Conservation (phyloP, 345 rosid genomes). For the Heritiera littoralis region DNA sequence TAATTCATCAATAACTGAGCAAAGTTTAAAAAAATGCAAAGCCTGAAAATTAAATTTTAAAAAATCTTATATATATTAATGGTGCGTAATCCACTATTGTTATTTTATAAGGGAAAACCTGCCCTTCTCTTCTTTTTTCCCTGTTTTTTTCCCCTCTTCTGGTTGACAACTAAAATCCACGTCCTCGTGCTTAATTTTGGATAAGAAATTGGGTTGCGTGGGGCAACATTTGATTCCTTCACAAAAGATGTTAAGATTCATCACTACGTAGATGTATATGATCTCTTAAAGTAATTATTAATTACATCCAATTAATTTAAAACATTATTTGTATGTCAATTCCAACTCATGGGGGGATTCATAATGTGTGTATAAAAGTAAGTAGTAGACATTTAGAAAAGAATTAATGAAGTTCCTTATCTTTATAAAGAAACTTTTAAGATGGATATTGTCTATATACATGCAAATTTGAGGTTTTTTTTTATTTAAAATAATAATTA, state of each 20-base stretch:
- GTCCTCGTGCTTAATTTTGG: slow-evolving; percentile 2
- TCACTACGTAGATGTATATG: background rate
- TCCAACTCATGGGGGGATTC: slow-evolving; percentile 11
- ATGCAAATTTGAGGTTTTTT: too few species aligned
- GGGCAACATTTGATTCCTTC: background rate
- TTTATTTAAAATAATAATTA: too few species aligned
- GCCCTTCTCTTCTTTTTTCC: background rate
- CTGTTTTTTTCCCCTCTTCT: background rate
- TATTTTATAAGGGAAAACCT: background rate
- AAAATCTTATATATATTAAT: background rate
- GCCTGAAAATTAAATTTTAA: too few species aligned
- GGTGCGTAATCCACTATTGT: slow-evolving; percentile 30
- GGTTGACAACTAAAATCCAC: slow-evolving; percentile 21
- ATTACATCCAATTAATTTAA: background rate
- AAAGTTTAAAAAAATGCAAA: too few species aligned
- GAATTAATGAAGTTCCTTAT: background rate
- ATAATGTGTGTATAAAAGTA: background rate
- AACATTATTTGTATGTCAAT: background rate
- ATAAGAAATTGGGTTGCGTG: slow-evolving; percentile 10
- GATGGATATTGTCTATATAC: too few species aligned
- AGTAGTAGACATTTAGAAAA: too few species aligned
- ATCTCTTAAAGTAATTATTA: background rate
- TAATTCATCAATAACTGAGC: too few species aligned
- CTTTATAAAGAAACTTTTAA: too few species aligned
- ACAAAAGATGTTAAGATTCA: slow-evolving; percentile 4